These are phyloP conservation scores for Betula pendula DNA, from an alignment of 306 rosid species.

Conservation along the genomic window DNA sequence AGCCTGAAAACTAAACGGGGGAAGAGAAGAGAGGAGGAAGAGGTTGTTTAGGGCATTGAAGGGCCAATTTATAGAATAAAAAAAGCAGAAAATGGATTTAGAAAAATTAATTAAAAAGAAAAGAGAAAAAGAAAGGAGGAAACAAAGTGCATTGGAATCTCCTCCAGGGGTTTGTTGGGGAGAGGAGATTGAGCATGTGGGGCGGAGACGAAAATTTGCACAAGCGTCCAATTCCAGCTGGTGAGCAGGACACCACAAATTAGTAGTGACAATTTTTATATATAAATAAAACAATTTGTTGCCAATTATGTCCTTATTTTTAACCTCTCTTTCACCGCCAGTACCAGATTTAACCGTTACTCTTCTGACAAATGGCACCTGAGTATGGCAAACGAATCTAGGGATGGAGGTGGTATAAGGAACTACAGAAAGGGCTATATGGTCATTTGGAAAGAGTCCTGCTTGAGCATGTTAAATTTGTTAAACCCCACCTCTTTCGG, in stretches of 20 bases:
- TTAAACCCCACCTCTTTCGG: too few relatives aligned
- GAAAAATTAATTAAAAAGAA: neutral
- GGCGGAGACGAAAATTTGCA: conserved; percentile 29
- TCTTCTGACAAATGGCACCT: conserved; percentile 20
- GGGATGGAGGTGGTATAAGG: conserved; percentile 30
- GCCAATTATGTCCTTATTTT: neutral
- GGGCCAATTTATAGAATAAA: conserved; percentile 52
- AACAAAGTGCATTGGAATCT: conserved; percentile 48
- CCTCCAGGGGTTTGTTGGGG: conserved; percentile 37
- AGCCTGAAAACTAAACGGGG: neutral
- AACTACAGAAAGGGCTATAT: neutral
- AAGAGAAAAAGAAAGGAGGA: neutral
- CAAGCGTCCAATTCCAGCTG: conserved; percentile 46
- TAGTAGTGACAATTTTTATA: neutral
- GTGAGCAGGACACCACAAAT: conserved; percentile 10
- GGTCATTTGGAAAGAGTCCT: neutral
- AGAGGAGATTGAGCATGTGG: conserved; percentile 27
- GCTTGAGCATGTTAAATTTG: too few relatives aligned
- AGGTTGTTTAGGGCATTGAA: conserved; percentile 24
- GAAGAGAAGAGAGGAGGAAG: conserved; percentile 32
- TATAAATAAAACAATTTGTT: neutral
- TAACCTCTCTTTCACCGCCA: conserved; percentile 27
- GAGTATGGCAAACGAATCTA: conserved; percentile 12
- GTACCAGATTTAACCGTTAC: conserved; percentile 24
- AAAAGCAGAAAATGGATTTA: neutral